Base-by-base conservation (phyloP, 345 rosid genomes). In the Populus ilicifolia region DNA sequence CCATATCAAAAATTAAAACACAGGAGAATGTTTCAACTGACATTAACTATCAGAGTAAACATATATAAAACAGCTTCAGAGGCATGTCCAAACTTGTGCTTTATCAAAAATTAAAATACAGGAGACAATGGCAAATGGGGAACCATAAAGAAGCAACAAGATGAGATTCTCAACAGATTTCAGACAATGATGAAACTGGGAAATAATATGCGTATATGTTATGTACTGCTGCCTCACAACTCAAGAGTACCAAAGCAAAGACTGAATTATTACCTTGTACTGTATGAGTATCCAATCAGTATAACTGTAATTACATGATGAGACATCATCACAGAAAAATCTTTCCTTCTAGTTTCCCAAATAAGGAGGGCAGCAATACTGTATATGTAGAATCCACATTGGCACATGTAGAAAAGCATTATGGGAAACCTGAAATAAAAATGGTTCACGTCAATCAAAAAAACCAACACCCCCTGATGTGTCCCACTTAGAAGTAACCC, bases 281-380 rank as follows among this genome's bases (percentile, higher is more conserved):
- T 29, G 83, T 90, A 96, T 10, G 99, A 96, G 88, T 83, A 92
- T 23, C 92, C 88, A 69, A 96, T 89, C 77, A 96, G 87, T 73
- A 89, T 18, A 81, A 89, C 93, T 14, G 99, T 91, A 76, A 94
- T 87, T 56, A 96, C 88, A 92, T 96, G 99, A 86, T 96, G 99
- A 76, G 98, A 90, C 97, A 94, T 96, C 99, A 94, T 96, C 50
- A 96, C 98, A 78, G 93, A 71, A 82, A 94, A 93, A 86, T 96
- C 99, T 77, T 96, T 96, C 80, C 99, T 87, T 84, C 96, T 90
- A 33, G 97, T 96, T 83, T 96, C 99, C 99, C 99, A 92, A 12
- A 80, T 79, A 77, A 92, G 89, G 70, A 96, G 92, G 6, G 99
- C 98, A 79, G 90, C 94, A 78, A 92, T 89, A 85, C 90, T 90